Base-by-base conservation (phyloP, 108 stramenopile species). In the Nannochloropsis salina region DNA sequence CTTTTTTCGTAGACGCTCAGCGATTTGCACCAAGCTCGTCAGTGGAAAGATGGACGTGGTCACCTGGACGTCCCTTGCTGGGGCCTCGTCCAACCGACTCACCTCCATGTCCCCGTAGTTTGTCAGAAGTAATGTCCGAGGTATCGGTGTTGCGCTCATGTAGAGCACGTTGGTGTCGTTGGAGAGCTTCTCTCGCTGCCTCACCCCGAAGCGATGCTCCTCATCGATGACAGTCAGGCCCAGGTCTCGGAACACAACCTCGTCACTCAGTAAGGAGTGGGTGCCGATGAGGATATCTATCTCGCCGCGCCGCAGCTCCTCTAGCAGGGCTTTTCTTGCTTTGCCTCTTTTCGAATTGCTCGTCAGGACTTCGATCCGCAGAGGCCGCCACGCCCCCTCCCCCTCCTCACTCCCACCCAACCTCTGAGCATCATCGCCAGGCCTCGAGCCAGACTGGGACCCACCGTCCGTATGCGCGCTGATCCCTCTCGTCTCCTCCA, bases 131-230 rank as follows among this genome's bases (percentile, higher is more conserved):
- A 98, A 88, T 9, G 96, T 98, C 80, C 97, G 86, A 31, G 97
- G 97, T 81, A 97, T 98, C 0, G 97, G 97, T 42, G 97, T 98
- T n/a, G 97, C 97, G 82, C 92, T 93, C 12, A 98, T 86, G 10
- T 96, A 96, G 41, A 98, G 91, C 1, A 98, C 96, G 87, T 98
- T 42, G 44, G 94, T 94, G 47, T 91, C 93, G 80, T 90, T 93
- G 51, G 95, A 92, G 2, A 94, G 83, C 84, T 96, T 96, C 85
- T 96, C 96, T 89, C 95, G 95, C 86, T 97, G 96, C 80, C 94
- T 93, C 11, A 97, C 96, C 15, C 96, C 96, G 90, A 96, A 96
- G 22, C 95, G 91, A 86, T 97, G 96, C 87, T 97, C 96, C 88
- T 97, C 96, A 82, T 97, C 96, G 42, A 96, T 93, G 2, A 93